Base-by-base conservation (phyloP, 768 basidiomycete species). In the Trametes sanguinea region DNA sequence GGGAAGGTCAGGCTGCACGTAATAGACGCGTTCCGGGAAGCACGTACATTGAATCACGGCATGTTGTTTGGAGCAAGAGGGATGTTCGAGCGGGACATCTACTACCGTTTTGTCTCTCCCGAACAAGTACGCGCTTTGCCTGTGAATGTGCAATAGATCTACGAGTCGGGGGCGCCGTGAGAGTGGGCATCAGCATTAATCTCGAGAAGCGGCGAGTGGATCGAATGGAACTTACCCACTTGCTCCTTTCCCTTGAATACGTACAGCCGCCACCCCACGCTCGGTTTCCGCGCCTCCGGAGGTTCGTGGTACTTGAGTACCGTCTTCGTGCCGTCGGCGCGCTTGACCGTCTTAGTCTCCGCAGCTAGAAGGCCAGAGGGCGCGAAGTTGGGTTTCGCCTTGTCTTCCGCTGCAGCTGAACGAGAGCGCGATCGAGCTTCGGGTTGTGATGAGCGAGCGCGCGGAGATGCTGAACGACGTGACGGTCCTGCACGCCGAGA, bases 251-350 rank as follows among this genome's bases (percentile, higher is more conserved):
- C 96, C 76, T 98, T 98, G 83, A 98, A 99, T 37, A 98, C 95
- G 71, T 98, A 99, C 63, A 99, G 71, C 72, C 97, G 81, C 97
- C 97, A 98, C 16, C 92, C 90, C 37, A 90, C 75, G 4, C 81
- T 76, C 9, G 97, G 96, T 71, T 95, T 98, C 66, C 97, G 80
- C 32, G 96, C 97, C 80, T 99, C 97, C 6, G 97, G 95, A 14
- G 97, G 97, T 74, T 99, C 97, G 64, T 98, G 95, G 74, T 99
- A 99, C 75, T 98, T 99, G 64, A 99, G 79, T 46, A 97, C 85
- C 6, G 90, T 88, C 67, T 79, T 87, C 53, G 84, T 84, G n/a
- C 91, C 93, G 70, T 92, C 87, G 6, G 79, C 77, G 35, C 85
- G 81, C 65, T 84, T 83, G 45, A 95, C 88, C 1, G 92, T 94